Conservation (phyloP, 2,329 filamentous ascomycete species). For the Pezicula neosporulosa region DNA sequence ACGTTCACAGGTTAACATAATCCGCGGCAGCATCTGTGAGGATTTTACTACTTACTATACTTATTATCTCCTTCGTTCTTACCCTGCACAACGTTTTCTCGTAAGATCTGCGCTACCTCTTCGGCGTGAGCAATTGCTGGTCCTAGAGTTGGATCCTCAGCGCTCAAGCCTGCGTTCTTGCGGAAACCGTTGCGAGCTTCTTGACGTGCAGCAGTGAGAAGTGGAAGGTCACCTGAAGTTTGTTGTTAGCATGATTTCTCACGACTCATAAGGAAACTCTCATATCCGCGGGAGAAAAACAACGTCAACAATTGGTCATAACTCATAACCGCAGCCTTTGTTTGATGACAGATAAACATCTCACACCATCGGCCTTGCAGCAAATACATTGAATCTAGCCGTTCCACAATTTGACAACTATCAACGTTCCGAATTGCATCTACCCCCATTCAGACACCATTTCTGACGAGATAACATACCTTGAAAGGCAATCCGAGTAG, state of each 20-base stretch:
- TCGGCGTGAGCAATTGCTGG: conserved; percentile 74
- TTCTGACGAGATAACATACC: conserved; percentile 44
- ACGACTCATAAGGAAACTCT: no score
- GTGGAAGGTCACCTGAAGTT: conserved; percentile 62
- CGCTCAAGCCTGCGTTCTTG: conserved; percentile 55
- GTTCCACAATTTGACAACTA: no score
- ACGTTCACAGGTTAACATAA: background rate
- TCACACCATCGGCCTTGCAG: no score
- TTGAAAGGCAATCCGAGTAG: conserved; percentile 78
- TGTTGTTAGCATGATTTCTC: conserved; percentile 3
- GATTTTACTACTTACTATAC: conserved; percentile 52
- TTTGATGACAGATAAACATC: no score
- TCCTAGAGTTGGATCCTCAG: conserved; percentile 53
- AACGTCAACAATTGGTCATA: background rate
- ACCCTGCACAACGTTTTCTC: conserved; percentile 87
- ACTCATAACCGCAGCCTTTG: no score
- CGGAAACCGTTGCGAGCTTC: conserved; percentile 76
- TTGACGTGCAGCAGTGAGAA: conserved; percentile 66
- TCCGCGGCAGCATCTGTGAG: background rate
- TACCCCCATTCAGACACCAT: no score
- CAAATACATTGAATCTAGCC: no score
- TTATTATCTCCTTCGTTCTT: conserved; percentile 43
- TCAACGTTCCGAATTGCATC: no score
- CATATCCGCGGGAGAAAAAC: no score
- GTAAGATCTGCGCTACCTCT: conserved; percentile 75